These are phyloP conservation scores for Rhipidocladum racemiflorum DNA, from an alignment of 176 grass and related monocot species.

Conservation along the genomic window DNA sequence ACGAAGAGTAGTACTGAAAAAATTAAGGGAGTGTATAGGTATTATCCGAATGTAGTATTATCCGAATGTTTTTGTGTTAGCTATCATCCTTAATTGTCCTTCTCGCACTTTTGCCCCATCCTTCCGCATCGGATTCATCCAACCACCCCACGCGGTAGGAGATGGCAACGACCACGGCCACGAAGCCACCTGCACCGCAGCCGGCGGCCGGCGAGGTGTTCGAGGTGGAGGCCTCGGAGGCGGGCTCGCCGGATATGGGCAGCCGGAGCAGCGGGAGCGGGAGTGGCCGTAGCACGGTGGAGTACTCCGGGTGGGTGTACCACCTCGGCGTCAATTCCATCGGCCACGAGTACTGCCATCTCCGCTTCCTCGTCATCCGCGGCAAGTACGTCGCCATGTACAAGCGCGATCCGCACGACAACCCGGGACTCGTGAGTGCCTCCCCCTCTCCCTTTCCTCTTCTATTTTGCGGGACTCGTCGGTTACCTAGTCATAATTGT, in stretches of 20 bases:
- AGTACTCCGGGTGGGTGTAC: constrained; percentile 82
- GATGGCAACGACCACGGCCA: constrained; percentile 31
- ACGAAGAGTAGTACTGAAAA: too few species aligned
- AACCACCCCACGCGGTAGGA: constrained; percentile 2
- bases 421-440: constrained; percentile 56
- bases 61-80: too few species aligned
- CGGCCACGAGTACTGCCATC: constrained; percentile 83
- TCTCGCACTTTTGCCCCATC: neutral
- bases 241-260: constrained; percentile 35
- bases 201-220: constrained; percentile 11
- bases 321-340: constrained; percentile 90
- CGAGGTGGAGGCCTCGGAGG: constrained; percentile 42
- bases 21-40: too few species aligned
- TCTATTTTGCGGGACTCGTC: neutral
- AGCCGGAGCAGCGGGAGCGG: too few species aligned
- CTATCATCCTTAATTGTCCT: too few species aligned
- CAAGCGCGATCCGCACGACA: constrained; percentile 67
- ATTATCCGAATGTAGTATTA: too few species aligned
- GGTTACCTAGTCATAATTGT: neutral
- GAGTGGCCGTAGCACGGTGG: constrained; percentile 34
- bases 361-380: constrained; percentile 77
- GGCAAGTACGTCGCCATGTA: constrained; percentile 80
- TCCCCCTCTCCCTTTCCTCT: neutral
- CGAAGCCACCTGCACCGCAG: neutral
- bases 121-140: neutral